Conservation (phyloP, 345 rosid species). For the Syzygium grande region DNA sequence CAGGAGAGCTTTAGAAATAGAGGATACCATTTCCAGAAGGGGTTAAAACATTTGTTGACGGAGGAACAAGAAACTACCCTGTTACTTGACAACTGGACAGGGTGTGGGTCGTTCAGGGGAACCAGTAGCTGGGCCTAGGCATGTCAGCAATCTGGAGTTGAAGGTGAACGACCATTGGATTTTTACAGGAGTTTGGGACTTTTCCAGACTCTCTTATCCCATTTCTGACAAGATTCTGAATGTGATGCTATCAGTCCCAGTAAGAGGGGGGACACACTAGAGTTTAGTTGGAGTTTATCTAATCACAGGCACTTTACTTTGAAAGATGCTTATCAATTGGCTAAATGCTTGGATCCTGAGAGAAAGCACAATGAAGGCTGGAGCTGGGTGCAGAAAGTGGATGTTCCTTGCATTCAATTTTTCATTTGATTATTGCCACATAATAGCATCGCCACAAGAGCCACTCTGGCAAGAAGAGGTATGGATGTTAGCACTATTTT, state of each 20-base stretch:
- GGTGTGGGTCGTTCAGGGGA: not conserved
- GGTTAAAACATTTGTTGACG: not conserved
- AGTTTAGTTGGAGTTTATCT: not conserved
- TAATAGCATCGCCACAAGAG: not conserved
- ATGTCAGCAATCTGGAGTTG: not conserved
- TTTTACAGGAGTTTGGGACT: not conserved
- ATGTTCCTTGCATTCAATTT: not conserved
- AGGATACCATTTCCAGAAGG: not conserved
- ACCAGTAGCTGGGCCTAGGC: not conserved
- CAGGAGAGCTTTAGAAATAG: not conserved
- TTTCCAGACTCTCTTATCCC: not conserved
- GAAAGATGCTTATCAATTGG: not conserved
- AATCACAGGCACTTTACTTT: not conserved
- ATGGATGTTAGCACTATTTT: not conserved
- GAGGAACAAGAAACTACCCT: not conserved
- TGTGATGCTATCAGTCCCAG: not conserved
- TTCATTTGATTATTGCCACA: not conserved
- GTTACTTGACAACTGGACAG: not conserved
- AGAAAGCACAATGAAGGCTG: not conserved
- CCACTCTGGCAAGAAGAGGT: not conserved
- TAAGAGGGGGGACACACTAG: not conserved
- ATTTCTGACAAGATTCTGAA: not conserved
- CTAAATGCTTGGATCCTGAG: not conserved
- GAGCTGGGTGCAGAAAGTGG: not conserved
- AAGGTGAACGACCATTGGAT: not conserved